These are phyloP conservation scores for Xanthoconium purpureum DNA, from an alignment of 768 basidiomycete species.

Conservation along the genomic window DNA sequence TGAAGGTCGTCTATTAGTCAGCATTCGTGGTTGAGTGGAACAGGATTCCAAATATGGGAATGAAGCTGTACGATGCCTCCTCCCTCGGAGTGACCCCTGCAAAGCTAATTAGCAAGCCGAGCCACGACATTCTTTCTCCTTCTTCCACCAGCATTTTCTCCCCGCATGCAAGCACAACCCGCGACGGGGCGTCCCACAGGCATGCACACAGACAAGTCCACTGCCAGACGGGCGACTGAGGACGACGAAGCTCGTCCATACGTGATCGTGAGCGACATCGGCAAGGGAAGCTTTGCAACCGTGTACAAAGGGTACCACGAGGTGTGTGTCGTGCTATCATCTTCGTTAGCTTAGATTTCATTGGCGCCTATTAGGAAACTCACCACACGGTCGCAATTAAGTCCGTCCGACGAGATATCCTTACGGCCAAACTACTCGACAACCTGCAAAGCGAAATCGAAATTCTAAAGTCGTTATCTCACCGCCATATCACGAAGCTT, in stretches of 20 bases:
- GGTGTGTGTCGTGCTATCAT: slow-evolving; percentile 43
- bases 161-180: slow-evolving; percentile 21
- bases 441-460: slow-evolving; percentile 98
- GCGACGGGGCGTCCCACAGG: slow-evolving; percentile 17
- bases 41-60: slow-evolving; percentile 27
- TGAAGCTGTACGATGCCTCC: slow-evolving; percentile 19
- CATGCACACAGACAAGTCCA: slow-evolving; percentile 30
- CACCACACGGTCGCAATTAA: slow-evolving; percentile 87
- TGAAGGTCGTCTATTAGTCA: slow-evolving; percentile 14
- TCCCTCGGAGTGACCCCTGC: slow-evolving; percentile 20
- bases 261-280: slow-evolving; percentile 71
- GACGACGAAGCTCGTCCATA: slow-evolving; percentile 77
- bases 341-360: background rate
- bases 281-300: slow-evolving; percentile 93
- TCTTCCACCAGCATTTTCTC: slow-evolving; percentile 10
- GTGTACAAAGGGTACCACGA: slow-evolving; percentile 93
- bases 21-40: slow-evolving; percentile 17
- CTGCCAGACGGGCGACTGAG: slow-evolving; percentile 37
- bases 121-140: slow-evolving; percentile 9
- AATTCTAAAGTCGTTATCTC: slow-evolving; percentile 90
- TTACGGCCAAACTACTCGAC: slow-evolving; percentile 90
- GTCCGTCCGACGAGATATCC: slow-evolving; percentile 82
- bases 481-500: slow-evolving; percentile 89
- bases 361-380: slow-evolving; percentile 53
- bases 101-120: slow-evolving; percentile 26